Evolutionary conservation across 2,329 filamentous ascomycete species (phyloP).

Genomic region (Chaetomiaceae sp.): DNA sequence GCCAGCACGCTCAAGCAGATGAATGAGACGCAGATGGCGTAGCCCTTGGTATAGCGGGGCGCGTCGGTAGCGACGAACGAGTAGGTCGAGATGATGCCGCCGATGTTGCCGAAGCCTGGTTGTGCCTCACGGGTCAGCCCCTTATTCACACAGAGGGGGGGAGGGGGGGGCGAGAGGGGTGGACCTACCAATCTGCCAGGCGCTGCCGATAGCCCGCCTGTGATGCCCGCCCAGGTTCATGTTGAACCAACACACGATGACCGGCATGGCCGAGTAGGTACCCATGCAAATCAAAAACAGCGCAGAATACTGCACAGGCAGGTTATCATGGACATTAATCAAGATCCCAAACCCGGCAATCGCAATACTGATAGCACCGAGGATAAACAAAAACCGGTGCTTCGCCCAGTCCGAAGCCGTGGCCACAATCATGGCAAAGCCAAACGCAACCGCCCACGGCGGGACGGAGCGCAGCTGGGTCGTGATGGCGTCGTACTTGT

Average conservation of each 20-base stretch:
- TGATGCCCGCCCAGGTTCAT: slow-evolving; percentile 75
- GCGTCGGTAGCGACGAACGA: slow-evolving; percentile 62
- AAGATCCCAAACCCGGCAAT: slow-evolving; percentile 74
- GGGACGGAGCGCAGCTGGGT: slow-evolving; percentile 56
- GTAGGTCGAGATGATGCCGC: slow-evolving; percentile 73
- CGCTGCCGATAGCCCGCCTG: slow-evolving; percentile 63
- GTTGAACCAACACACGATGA: slow-evolving; percentile 78
- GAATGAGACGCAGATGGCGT: slow-evolving; percentile 72
- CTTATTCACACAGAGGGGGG: not conserved
- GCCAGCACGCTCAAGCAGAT: slow-evolving; percentile 60
- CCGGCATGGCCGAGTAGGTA: slow-evolving; percentile 82
- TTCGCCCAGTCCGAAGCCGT: slow-evolving; percentile 63
- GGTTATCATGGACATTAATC: slow-evolving; percentile 64
- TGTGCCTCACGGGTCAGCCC: not conserved
- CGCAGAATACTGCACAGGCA: slow-evolving; percentile 65
- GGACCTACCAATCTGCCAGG: slow-evolving; percentile 63
- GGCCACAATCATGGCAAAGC: slow-evolving; percentile 71
- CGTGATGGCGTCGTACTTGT: slow-evolving; percentile 55
- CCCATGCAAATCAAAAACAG: slow-evolving; percentile 80
- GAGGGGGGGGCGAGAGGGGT: too few relatives aligned
- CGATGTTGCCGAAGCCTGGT: slow-evolving; percentile 66
- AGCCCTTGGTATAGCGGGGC: slow-evolving; percentile 66
- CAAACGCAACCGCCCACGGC: slow-evolving; percentile 66
- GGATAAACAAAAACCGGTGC: slow-evolving; percentile 70
- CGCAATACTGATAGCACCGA: slow-evolving; percentile 62